Base-by-base conservation (phyloP, 1,139 yeast genomes). In the Hansenula lynferdii region DNA sequence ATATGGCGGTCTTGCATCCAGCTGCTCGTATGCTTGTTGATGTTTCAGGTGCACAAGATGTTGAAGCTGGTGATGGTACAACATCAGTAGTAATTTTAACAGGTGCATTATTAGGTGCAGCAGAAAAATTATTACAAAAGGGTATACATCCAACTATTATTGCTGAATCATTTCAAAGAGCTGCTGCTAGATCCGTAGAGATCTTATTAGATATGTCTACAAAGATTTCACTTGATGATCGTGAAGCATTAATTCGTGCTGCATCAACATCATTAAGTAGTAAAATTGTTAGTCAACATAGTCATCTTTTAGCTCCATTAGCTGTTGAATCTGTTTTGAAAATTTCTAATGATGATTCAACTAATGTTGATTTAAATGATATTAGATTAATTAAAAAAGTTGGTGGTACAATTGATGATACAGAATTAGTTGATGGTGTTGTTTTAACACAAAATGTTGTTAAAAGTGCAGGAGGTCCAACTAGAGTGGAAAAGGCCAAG, bases 31-130 rank as follows among this genome's bases (percentile, higher is more conserved):
- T 94, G 97, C 75, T 92, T 53, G 98, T 92, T 36, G 98, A 94
- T 60, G 87, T 94, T 22, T 84, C 96, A 47, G 96, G 92, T 35
- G 97, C 98, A 2, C 98, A 92, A 64, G 98, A 92, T 56, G 83
- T 90, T 26, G 99, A 90, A 61, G 97, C 98, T 18, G 99, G 99
- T 42, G 99, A 92, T 60, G 99, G 99, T 49, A 92, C 99, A 31
- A 92, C 99, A 0, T 82, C 97, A 1, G 98, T 92, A 27, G 98
- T 95, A 26, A 92, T 92, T 44, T 72, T 92, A 49, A 87, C 97
- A 5, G 98, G 99, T 23, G 92, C 97, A 8, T 68, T 92, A 39
- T 70, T 92, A 40, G 95, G 92, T 26, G 98, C 98, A 18, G 96
- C 97, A 39, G 98, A 94, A 53, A 80, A 84, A 58, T 70, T 92